phyloP scores from a whole-genome alignment of 2,329 filamentous ascomycete genomes.

The Rosellinia necatrix region DNA sequence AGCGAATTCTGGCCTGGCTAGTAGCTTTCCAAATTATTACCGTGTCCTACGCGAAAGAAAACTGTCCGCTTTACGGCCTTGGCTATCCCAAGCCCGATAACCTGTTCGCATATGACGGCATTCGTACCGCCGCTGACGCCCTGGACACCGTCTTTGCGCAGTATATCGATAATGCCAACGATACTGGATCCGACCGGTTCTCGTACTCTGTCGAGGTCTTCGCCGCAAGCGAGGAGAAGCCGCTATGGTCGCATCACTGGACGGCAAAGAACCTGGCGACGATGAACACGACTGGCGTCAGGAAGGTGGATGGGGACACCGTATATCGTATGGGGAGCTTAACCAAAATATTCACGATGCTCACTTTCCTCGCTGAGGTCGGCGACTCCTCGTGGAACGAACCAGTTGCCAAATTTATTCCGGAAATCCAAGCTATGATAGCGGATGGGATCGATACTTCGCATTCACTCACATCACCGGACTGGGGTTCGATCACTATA shows the following conservation, averaged over 20 bases:
- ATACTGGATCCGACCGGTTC: constrained; percentile 35
- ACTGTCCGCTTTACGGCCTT: constrained; percentile 42
- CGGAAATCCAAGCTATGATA: constrained; percentile 41
- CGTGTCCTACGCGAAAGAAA: constrained; percentile 34
- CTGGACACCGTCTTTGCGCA: constrained; percentile 34
- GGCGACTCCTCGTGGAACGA: constrained; percentile 45
- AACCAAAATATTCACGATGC: constrained; percentile 45
- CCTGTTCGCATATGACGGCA: constrained; percentile 26
- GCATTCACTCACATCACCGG: constrained; percentile 35
- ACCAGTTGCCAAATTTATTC: constrained; percentile 46
- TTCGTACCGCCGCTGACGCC: constrained; percentile 28
- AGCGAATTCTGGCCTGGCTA: constrained; percentile 4
- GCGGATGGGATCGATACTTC: constrained; percentile 20
- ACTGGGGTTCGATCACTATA: constrained; percentile 37
- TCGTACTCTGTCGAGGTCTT: constrained; percentile 44
- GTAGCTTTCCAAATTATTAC: not conserved
- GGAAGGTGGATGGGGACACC: constrained; percentile 31
- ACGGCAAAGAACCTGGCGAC: constrained; percentile 39
- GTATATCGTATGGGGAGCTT: constrained; percentile 42
- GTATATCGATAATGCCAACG: constrained; percentile 40
- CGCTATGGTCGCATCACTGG: constrained; percentile 37
- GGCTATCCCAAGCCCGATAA: constrained; percentile 39
- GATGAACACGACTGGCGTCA: constrained; percentile 39
- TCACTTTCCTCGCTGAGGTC: constrained; percentile 42
- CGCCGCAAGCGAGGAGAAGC: constrained; percentile 32